These are phyloP conservation scores for Goffeauzyma gilvescens DNA, from an alignment of 768 basidiomycete species.

Conservation along the genomic window DNA sequence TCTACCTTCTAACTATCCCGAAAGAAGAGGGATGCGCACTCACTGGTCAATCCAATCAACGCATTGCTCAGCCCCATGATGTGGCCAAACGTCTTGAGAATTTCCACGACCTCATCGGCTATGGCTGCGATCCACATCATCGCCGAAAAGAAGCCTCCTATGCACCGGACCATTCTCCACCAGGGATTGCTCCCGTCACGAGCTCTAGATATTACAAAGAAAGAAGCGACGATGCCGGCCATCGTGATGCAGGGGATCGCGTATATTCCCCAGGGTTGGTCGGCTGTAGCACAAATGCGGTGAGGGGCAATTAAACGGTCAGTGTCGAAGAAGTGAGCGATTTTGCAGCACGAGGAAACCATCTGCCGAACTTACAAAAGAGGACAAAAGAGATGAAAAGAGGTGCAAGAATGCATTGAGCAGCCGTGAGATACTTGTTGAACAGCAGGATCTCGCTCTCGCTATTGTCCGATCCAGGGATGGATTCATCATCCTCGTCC, in stretches of 20 bases:
- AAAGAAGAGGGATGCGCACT: too few species aligned
- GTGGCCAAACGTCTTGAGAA: constrained; percentile 77
- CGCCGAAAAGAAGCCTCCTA: constrained; percentile 74
- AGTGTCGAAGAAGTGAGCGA: constrained; percentile 33
- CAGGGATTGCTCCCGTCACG: constrained; percentile 42
- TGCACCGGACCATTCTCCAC: constrained; percentile 54
- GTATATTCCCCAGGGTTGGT: constrained; percentile 2
- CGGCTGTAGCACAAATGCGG: too few species aligned
- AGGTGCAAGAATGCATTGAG: constrained; percentile 66
- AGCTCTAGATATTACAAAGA: constrained; percentile 44
- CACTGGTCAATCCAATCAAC: constrained; percentile 78
- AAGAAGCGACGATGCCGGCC: constrained; percentile 41
- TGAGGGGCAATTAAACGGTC: background rate
- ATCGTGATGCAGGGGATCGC: constrained; percentile 37
- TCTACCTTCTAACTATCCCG: too few species aligned
- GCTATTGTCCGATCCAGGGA: constrained; percentile 11
- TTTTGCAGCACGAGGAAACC: constrained; percentile 31
- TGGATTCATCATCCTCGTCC: too few species aligned
- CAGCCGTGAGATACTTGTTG: constrained; percentile 56
- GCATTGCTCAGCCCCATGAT: constrained; percentile 93
- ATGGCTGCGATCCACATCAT: constrained; percentile 98
- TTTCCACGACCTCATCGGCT: constrained; percentile 82
- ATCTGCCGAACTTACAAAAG: constrained; percentile 47
- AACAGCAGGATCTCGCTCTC: constrained; percentile 24
- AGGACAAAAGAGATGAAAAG: constrained; percentile 54